phyloP scores from a whole-genome alignment of 768 basidiomycete species.

The Agaricus subrufescens region DNA sequence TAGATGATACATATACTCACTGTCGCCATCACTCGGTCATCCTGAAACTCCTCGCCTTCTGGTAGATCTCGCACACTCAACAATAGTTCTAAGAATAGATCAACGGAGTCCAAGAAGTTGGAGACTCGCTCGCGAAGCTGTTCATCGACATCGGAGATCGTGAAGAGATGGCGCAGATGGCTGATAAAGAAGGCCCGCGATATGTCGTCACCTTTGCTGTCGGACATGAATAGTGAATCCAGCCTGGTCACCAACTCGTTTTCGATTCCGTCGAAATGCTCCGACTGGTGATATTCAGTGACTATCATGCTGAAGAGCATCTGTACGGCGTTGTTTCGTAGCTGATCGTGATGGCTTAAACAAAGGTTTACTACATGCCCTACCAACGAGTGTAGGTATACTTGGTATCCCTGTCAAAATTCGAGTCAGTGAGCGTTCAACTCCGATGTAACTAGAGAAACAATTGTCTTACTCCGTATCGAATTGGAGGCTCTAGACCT shows the following conservation, averaged over 20 bases:
- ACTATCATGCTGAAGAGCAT: constrained; percentile 96
- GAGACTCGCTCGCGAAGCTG: constrained; percentile 73
- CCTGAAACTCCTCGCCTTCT: constrained; percentile 89
- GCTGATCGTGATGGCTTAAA: constrained; percentile 89
- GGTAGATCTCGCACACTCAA: constrained; percentile 85
- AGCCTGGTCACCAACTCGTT: constrained; percentile 88
- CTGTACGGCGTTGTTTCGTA: constrained; percentile 85
- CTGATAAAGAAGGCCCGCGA: constrained; percentile 91
- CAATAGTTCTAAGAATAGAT: constrained; percentile 88
- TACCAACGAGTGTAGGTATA: constrained; percentile 76
- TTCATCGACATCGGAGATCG: constrained; percentile 76
- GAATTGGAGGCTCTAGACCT: constrained; percentile 47
- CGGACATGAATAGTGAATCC: constrained; percentile 90
- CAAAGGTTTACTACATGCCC: constrained; percentile 90
- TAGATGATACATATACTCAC: constrained; percentile 30
- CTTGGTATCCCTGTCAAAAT: constrained; percentile 69
- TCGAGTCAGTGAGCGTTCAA: constrained; percentile 3
- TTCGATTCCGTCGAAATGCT: constrained; percentile 86
- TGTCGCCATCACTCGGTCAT: constrained; percentile 92
- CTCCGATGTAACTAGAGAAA: not conserved
- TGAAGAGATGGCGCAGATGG: constrained; percentile 87
- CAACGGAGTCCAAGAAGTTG: constrained; percentile 83
- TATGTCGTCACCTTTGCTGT: constrained; percentile 87
- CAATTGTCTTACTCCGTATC: constrained; percentile 60
- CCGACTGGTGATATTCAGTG: constrained; percentile 81